Evolutionary conservation across 2,329 filamentous ascomycete species (phyloP), one percentile per base, ranked within the genome.

Genomic region (Sclerotinia nivalis): DNA sequence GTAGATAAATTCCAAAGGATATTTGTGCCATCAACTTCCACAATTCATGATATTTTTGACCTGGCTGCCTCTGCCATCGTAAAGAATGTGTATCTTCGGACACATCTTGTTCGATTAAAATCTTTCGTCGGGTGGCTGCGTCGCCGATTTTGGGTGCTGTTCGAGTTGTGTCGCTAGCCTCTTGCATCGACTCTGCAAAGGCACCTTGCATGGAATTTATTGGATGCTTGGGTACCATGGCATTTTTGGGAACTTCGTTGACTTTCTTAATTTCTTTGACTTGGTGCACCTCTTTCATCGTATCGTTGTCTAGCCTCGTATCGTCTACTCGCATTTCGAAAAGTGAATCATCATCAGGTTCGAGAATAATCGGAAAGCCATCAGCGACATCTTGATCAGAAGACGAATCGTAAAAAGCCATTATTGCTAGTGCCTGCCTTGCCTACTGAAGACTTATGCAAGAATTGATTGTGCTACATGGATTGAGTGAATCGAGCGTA

Each of bases 21-120:
- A 98, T 94, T 80, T 98, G 95, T 22, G 95, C 90, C 78, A 96
- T 87, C 62, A 97, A 87, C 82, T 97, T 97, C 84, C 91, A 90
- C 71, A 98, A 83, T 73, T 96, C 93, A 78, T 98, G 96, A 77
- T 93, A 91, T 76, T 88, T 87, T 78, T 96, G 92, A 56, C 88
- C 89, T 0, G 89, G 86, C 67, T 89, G 88, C 78, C 91, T 89
- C 70, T 90, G 88, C 93, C 94, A 97, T 78, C 87, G 82, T 62
- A 89, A 87, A 66, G 88, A 89, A 78, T 92, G 91, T 18, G 93
- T 87, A 20, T 89, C 87, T 70, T 92, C 91, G 71, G 89, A 89
- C 70, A 89, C 85, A 50, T 85, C 84, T 72, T 88, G 87, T 71
- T 91, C 89, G 56, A 96, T 83, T 40, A 96, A 84, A 77, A 84